Evolutionary conservation across 2,329 filamentous ascomycete genomes (phyloP).

Genomic region (Sporothrix variecibatus): DNA sequence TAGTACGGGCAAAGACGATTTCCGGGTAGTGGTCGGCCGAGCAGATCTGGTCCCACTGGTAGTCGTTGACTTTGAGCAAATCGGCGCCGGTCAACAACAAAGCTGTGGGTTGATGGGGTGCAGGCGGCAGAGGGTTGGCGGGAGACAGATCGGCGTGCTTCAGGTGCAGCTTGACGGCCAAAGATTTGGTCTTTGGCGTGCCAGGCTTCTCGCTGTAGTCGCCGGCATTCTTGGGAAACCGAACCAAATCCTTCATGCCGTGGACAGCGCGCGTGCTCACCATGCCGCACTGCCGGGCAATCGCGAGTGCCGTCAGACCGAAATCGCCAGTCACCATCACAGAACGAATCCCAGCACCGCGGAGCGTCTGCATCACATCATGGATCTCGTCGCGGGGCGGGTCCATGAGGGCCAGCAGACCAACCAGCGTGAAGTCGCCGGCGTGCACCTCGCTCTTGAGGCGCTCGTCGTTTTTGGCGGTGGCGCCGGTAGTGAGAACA

Average conservation of each 20-base stretch:
- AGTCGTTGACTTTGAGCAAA: conserved; percentile 63
- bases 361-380: conserved; percentile 64
- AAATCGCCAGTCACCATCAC: conserved; percentile 84
- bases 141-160: background rate
- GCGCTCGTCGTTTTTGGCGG: conserved; percentile 49
- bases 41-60: conserved; percentile 67
- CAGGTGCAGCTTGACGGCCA: background rate
- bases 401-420: conserved; percentile 76
- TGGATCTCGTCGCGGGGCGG: conserved; percentile 73
- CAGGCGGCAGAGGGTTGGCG: background rate
- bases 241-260: background rate
- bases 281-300: conserved; percentile 72
- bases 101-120: background rate
- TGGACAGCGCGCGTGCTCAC: conserved; percentile 48
- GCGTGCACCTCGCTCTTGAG: conserved; percentile 54
- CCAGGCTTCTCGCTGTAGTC: background rate
- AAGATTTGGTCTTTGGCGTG: background rate
- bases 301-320: conserved; percentile 71
- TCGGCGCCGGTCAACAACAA: conserved; percentile 63
- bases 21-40: conserved; percentile 57
- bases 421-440: conserved; percentile 65
- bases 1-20: conserved; percentile 74
- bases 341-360: conserved; percentile 69
- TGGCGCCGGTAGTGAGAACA: conserved; percentile 31
- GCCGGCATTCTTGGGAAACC: background rate